Conservation (phyloP, 2,329 filamentous ascomycete species). For the Leptoxyphium fumago region DNA sequence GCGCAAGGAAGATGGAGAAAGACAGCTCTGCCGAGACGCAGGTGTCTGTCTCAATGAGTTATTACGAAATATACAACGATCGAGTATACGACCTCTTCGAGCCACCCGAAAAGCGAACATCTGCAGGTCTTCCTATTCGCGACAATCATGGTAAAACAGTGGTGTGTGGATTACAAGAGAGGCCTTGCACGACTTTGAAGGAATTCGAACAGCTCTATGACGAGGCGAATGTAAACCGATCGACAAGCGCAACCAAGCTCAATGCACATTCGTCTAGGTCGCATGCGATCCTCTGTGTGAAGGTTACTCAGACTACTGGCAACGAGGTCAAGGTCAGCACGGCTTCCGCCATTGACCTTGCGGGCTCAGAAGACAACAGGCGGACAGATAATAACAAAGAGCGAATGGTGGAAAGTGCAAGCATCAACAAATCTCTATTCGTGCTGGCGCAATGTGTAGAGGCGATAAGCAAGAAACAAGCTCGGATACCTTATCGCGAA, state of each 20-base stretch:
- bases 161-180: slow-evolving; percentile 73
- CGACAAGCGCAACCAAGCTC: slow-evolving; percentile 80
- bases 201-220: slow-evolving; percentile 87
- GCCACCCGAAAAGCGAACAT: slow-evolving; percentile 69
- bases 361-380: slow-evolving; percentile 89
- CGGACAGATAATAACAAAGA: slow-evolving; percentile 89
- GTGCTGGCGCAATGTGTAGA: slow-evolving; percentile 91
- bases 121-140: slow-evolving; percentile 64
- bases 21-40: slow-evolving; percentile 56
- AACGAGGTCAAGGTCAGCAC: slow-evolving; percentile 60
- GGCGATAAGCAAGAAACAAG: slow-evolving; percentile 64
- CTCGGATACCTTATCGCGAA: slow-evolving; percentile 79
- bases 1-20: slow-evolving; percentile 72
- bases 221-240: slow-evolving; percentile 78
- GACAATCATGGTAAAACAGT: slow-evolving; percentile 79
- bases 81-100: slow-evolving; percentile 87
- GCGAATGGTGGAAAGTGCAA: slow-evolving; percentile 82
- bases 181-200: slow-evolving; percentile 67
- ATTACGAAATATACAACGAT: slow-evolving; percentile 96
- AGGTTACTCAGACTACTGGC: slow-evolving; percentile 61
- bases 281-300: slow-evolving; percentile 82
- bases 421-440: slow-evolving; percentile 95
- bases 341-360: slow-evolving; percentile 85
- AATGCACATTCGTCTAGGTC: slow-evolving; percentile 83
- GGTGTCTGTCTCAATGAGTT: slow-evolving; percentile 65